Evolutionary conservation across 1,139 yeast genomes (phyloP).

Genomic region (Protomyces arabidopsidicola): DNA sequence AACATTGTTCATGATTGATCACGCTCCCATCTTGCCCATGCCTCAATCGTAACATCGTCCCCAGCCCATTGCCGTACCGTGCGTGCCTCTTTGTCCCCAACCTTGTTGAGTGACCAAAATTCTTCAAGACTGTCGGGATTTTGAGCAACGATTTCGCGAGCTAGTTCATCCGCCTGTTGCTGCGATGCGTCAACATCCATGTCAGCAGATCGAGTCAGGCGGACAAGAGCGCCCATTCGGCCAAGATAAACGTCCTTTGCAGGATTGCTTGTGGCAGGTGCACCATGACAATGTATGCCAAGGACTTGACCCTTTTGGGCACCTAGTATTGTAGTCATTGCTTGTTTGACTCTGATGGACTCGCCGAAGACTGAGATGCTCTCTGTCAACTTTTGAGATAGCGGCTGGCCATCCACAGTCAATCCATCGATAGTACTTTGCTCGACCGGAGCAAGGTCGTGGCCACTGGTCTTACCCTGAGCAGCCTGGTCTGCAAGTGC

Average conservation of each 20-base stretch:
- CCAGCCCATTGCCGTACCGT: conserved; percentile 27
- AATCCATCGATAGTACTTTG: neutral
- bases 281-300: conserved; percentile 24
- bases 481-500: neutral
- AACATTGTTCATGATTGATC: neutral
- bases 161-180: conserved; percentile 14
- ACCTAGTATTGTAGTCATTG: neutral
- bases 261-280: neutral
- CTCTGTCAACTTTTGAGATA: conserved; percentile 6
- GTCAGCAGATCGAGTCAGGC: neutral
- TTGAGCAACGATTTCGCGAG: conserved; percentile 28
- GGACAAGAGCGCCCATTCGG: conserved; percentile 16
- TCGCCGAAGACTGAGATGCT: conserved; percentile 23
- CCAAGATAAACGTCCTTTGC: conserved; percentile 4
- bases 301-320: neutral
- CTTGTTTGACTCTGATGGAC: neutral
- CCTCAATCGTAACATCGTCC: conserved; percentile 6
- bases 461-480: neutral
- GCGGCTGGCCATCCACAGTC: neutral
- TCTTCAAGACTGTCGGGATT: conserved; percentile 27
- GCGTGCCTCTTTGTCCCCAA: conserved; percentile 16
- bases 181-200: neutral
- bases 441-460: neutral
- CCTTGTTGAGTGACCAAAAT: conserved; percentile 17
- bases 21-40: conserved; percentile 19